Base-by-base conservation (phyloP, 1,139 yeast genomes). In the Candida dubliniensis region DNA sequence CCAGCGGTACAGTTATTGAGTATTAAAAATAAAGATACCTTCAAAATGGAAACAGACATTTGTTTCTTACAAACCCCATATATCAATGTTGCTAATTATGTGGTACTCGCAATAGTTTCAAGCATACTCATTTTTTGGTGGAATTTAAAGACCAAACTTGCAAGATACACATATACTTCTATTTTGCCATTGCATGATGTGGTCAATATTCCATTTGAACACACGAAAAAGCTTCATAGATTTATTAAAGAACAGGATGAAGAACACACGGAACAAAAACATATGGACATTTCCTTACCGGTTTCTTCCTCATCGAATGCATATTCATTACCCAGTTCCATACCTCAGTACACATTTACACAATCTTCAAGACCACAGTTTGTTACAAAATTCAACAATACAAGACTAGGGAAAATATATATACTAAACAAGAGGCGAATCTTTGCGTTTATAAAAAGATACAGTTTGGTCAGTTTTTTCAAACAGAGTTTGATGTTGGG, bases 1-100 rank as follows among this genome's bases (percentile, higher is more conserved):
- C 84, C 84, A 0, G 84, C 81, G 0, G 80, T 79, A 2, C 81
- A 79, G 53, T 52, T 79, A 35, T 56, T 79, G 8, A 59, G 79
- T 0, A 64, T 69, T 51, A 39, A 54, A 2, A 57, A 56, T 38
- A 54, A 51, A 31, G 56, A 58, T 14, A 34, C 33, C 2, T 25
- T 23, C 6, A 32, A 48, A 6, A 75, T 73, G 52, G 58, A 64
- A n/a, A 73, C 77, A 2, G 52, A 60, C 4, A 56, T 77, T 26
- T 79, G 84, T 57, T 74, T 73, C 55, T 57, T 76, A 37, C 77
- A 78, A 8, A 63, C 67, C 2, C 84, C 84, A 1, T 78, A 77
- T 53, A 47, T 62, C 27, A 77, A 76, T 49, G 61, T 78, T 2
- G 52, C 56, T 3, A 50, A 61, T 41, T 79, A 78, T 52, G 63